Evolutionary conservation across 2,329 filamentous ascomycete species (phyloP).

Genomic region (Stagonosporopsis cucurbitacearum): DNA sequence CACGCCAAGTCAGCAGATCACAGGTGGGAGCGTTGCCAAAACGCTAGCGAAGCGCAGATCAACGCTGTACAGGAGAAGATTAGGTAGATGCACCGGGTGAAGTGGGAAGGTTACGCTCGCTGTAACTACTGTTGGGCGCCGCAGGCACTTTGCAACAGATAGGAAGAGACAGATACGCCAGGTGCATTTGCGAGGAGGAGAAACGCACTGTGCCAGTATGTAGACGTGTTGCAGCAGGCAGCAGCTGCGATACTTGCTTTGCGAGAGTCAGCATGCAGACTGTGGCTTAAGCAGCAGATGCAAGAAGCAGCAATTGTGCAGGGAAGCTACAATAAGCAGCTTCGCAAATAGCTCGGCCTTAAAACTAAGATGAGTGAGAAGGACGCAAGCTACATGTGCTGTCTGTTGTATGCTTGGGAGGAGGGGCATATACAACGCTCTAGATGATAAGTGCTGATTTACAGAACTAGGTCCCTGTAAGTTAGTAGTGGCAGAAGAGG

Average conservation of each 20-base stretch:
- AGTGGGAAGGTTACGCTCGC: neutral
- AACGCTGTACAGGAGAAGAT: neutral
- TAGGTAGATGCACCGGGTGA: neutral
- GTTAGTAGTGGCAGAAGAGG: neutral
- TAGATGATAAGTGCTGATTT: neutral
- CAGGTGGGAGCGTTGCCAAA: neutral
- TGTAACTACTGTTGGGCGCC: slow-evolving; percentile 2
- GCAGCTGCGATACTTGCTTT: slow-evolving; percentile 1
- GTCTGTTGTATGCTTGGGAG: neutral
- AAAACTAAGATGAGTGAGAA: neutral
- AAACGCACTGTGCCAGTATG: neutral
- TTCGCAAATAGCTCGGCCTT: neutral
- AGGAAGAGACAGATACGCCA: neutral
- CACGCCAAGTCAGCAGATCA: neutral
- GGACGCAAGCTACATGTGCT: neutral
- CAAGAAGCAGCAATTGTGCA: neutral
- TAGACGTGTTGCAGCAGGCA: neutral
- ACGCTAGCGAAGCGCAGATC: neutral
- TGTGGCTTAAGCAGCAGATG: neutral
- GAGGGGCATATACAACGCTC: neutral
- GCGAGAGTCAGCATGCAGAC: neutral
- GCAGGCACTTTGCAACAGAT: slow-evolving; percentile 4
- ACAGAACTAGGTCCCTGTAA: neutral
- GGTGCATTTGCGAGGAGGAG: slow-evolving; percentile 1
- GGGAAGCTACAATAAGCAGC: neutral